Conservation (phyloP, 1,139 yeast species). For the Sugiyamaella pinicola region DNA sequence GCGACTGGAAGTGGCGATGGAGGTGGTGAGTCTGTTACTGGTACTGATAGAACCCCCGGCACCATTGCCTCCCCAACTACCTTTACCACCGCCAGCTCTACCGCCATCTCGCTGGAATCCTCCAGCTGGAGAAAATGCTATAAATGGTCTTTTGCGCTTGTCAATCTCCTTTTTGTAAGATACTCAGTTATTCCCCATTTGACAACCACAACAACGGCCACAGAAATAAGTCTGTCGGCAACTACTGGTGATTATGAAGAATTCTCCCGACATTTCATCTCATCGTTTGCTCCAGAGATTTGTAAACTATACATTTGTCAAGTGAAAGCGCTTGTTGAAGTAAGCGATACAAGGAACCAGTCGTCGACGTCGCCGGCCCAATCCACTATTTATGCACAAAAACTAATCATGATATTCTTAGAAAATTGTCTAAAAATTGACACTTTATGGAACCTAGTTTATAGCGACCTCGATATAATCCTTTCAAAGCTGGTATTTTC, state of each 20-base stretch:
- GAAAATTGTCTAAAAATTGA: conserved; percentile 21
- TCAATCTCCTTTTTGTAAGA: conserved; percentile 24
- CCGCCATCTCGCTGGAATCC: conserved; percentile 4
- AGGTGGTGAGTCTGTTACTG: too few species aligned
- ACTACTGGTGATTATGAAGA: conserved; percentile 15
- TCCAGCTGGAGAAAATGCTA: conserved; percentile 24
- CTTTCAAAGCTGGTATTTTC: conserved; percentile 17
- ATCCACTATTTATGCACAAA: conserved; percentile 8
- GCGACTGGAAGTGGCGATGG: too few species aligned
- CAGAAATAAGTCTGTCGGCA: conserved; percentile 4
- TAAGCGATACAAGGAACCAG: background rate
- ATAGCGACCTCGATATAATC: conserved; percentile 16
- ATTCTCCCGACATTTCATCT: conserved; percentile 21
- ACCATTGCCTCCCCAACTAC: too few species aligned
- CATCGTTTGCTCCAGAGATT: conserved; percentile 24
- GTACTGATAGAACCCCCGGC: too few species aligned
- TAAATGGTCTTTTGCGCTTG: conserved; percentile 28
- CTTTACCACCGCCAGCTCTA: background rate
- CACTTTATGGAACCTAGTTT: conserved; percentile 18
- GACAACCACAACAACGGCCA: background rate
- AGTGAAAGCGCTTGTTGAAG: background rate
- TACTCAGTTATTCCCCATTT: conserved; percentile 19
- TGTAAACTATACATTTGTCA: conserved; percentile 20
- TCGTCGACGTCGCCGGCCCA: background rate
- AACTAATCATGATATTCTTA: conserved; percentile 22